Conservation (phyloP, 768 basidiomycete species). For the Pisolithus orientalis region DNA sequence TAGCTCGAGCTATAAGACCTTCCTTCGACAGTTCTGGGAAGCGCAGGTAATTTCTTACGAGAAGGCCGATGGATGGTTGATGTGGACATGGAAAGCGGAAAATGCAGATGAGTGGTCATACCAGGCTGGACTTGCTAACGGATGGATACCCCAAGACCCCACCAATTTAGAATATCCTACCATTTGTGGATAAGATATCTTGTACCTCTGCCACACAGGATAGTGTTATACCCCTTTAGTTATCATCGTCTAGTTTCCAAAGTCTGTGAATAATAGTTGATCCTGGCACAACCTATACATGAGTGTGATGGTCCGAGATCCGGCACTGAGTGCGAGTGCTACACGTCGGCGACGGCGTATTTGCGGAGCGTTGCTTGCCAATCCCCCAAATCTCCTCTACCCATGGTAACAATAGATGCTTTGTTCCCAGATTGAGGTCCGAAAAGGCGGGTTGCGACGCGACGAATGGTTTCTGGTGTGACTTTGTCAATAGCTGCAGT, state of each 20-base stretch:
- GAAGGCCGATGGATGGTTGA: slow-evolving; percentile 65
- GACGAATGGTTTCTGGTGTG: slow-evolving; percentile 59
- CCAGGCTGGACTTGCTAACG: slow-evolving; percentile 68
- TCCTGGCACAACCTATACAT: too few relatives aligned
- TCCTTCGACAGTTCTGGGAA: slow-evolving; percentile 79
- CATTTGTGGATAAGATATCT: slow-evolving; percentile 43
- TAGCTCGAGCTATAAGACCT: slow-evolving; percentile 72
- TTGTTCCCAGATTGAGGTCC: slow-evolving; percentile 54
- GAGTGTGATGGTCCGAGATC: neutral
- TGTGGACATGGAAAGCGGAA: slow-evolving; percentile 86
- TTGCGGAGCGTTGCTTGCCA: slow-evolving; percentile 58
- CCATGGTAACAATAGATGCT: slow-evolving; percentile 81
- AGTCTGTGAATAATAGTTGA: neutral
- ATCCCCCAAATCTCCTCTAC: slow-evolving; percentile 68
- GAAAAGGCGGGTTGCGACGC: slow-evolving; percentile 74
- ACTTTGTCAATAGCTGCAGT: slow-evolving; percentile 77
- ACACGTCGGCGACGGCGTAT: slow-evolving; percentile 53
- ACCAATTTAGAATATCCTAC: slow-evolving; percentile 47
- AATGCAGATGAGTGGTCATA: slow-evolving; percentile 87
- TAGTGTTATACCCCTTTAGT: too few relatives aligned
- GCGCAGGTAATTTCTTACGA: slow-evolving; percentile 76
- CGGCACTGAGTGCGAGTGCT: neutral
- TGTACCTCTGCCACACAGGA: too few relatives aligned
- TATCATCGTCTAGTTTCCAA: too few relatives aligned
- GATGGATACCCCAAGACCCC: slow-evolving; percentile 76